A percentile compares a stretch with the other conserved stretches of the same genome.
phyloP scores from a whole-genome alignment of 495 filamentous ascomycete species.

The Cenococcum geophilum region DNA sequence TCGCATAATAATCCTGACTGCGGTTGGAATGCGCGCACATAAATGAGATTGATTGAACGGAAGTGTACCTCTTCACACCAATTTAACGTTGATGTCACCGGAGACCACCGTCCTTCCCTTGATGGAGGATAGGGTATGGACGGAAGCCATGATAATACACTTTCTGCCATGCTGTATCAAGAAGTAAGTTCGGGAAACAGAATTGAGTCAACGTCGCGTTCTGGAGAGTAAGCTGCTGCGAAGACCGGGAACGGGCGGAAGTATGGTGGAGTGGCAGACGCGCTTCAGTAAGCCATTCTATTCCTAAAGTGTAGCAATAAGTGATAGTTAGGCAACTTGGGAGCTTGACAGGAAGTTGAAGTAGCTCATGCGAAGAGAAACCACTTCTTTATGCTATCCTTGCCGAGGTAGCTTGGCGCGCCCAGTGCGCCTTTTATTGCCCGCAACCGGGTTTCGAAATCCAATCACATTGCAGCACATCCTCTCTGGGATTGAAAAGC shows the following conservation, averaged over 20 bases:
- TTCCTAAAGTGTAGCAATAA: not conserved
- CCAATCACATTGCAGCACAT: not conserved
- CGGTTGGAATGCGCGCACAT: not conserved
- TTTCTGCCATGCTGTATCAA: constrained; percentile 25
- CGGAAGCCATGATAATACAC: constrained; percentile 42
- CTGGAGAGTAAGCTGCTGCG: not conserved
- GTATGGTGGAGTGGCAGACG: not conserved
- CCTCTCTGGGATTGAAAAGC: not conserved
- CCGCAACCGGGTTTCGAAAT: not conserved
- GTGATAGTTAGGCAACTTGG: not conserved
- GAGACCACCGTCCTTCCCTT: constrained; percentile 68
- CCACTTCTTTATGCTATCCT: not conserved
- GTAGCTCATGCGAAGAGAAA: not conserved
- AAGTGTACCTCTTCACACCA: constrained; percentile 81
- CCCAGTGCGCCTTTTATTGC: not conserved
- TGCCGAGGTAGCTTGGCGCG: not conserved
- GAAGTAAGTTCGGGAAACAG: not conserved
- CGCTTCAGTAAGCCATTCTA: not conserved
- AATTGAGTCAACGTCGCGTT: not conserved
- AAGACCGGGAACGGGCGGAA: not conserved
- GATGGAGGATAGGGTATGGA: constrained; percentile 65
- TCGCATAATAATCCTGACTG: constrained; percentile 41
- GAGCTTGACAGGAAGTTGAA: not conserved
- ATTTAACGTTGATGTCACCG: constrained; percentile 83
- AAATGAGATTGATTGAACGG: not conserved